Evolutionary conservation across 441 rosid species (phyloP), one percentile per base, ranked within the genome.

Genomic region (Aquilaria agallochum): DNA sequence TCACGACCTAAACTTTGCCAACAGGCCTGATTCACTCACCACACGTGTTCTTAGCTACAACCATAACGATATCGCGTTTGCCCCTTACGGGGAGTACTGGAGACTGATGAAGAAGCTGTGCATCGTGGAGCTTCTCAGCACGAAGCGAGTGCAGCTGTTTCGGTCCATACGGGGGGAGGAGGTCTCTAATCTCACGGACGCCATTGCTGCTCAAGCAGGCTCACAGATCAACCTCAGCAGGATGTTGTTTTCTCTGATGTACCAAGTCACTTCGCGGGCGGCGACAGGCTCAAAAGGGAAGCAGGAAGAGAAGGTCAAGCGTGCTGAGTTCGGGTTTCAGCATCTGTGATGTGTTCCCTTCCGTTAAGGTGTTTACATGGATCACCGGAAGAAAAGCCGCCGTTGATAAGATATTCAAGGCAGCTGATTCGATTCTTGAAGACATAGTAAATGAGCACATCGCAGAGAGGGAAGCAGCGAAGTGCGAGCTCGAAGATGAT

Each of bases 341-440:
- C 61, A 7, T 68, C 20, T 40, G 65, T 12, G 81, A 77, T 65
- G 7, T 77, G 42, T 77, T 45, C 50, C 79, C 79, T 30, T 78
- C 76, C 12, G 9, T 59, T 31, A 70, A 54, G 51, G 12, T 63
- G 15, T 68, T 77, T 15, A 66, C 63, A 15, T 7, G 31, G 32
- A 20, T 66, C 4, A 71, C 50, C 58, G 79, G 79, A 48, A 60
- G 56, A 58, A 20, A 20, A 20, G 6, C 34, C 3, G 32, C 15
- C 53, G n/a, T 72, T 1, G 33, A 56, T 31, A 68, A 48, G 50
- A 20, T 74, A 2, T 65, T 45, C 9, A 11, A 51, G 5, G 58
- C 53, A 30, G 33, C 51, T 2, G 79, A 78, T 15, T 47, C 45
- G 61, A 51, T 75, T 11, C 55, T 69, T 2, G 73, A 70, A 11